phyloP scores from a whole-genome alignment of 2,329 filamentous ascomycete species.

The Arthrobotrys iridis region DNA sequence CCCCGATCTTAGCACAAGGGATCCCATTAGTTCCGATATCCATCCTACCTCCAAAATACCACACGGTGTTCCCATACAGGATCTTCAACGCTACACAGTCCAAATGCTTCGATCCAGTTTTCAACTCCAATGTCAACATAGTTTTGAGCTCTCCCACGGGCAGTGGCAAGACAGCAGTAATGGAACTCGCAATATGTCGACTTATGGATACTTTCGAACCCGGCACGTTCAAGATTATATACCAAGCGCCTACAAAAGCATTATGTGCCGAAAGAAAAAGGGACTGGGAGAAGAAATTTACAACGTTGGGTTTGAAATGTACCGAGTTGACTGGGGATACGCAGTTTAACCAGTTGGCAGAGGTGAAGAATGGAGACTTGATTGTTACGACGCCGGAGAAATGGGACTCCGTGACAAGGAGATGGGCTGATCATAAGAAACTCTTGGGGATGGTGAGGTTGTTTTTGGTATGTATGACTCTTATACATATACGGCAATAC shows the following conservation, averaged over 20 bases:
- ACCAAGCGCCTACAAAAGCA: constrained; percentile 85
- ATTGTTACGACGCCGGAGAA: constrained; percentile 91
- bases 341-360: constrained; percentile 71
- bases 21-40: constrained; percentile 61
- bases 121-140: constrained; percentile 76
- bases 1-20: constrained; percentile 62
- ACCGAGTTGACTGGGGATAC: constrained; percentile 86
- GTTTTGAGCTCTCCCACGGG: constrained; percentile 84
- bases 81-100: constrained; percentile 86
- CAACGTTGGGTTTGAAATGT: constrained; percentile 72
- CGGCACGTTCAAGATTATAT: constrained; percentile 80
- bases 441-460: constrained; percentile 79
- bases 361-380: constrained; percentile 78
- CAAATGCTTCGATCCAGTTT: constrained; percentile 76
- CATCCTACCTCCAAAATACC: constrained; percentile 73
- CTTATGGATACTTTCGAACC: constrained; percentile 69
- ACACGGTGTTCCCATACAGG: constrained; percentile 75
- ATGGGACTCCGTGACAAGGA: constrained; percentile 88
- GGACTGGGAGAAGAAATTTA: constrained; percentile 82
- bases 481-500: not conserved
- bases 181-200: constrained; percentile 83
- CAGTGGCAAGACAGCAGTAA: constrained; percentile 82
- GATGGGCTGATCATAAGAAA: constrained; percentile 82
- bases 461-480: constrained; percentile 66
- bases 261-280: constrained; percentile 76